Conservation (phyloP, 148 eudicot genomes). For the Vaccinium macrocarpon region DNA sequence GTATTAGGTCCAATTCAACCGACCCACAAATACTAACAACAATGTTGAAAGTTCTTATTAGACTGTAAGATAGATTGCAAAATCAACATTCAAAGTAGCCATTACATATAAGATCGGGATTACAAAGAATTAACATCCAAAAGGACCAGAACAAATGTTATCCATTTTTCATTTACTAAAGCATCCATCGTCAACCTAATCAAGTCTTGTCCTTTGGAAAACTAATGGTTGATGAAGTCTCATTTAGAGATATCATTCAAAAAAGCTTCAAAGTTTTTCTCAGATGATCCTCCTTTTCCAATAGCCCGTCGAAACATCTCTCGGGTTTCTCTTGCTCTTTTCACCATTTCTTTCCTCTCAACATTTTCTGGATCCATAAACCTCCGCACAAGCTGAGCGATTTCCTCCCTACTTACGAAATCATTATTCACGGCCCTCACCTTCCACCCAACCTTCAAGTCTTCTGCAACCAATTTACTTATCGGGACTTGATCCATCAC, state of each 20-base stretch:
- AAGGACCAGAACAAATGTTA: too few relatives aligned
- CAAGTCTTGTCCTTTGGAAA: not conserved
- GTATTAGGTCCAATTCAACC: too few relatives aligned
- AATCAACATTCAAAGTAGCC: not conserved
- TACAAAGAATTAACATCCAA: too few relatives aligned
- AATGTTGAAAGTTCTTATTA: too few relatives aligned
- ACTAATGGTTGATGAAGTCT: not conserved
- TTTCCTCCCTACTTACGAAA: constrained; percentile 29
- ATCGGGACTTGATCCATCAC: constrained; percentile 25
- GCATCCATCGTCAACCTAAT: not conserved
- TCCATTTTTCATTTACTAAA: not conserved
- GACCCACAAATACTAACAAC: too few relatives aligned
- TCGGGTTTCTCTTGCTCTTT: constrained; percentile 12
- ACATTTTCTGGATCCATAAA: constrained; percentile 35
- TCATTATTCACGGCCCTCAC: constrained; percentile 14
- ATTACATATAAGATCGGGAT: not conserved
- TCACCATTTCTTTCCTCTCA: constrained; percentile 28
- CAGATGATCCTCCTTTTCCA: constrained; percentile 26
- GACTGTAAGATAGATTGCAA: not conserved
- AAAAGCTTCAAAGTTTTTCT: constrained; percentile 9
- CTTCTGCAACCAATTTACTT: constrained; percentile 39
- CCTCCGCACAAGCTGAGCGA: constrained; percentile 21
- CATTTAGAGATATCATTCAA: not conserved
- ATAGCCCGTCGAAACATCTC: constrained; percentile 21
- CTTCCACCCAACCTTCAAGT: constrained; percentile 45